Base-by-base conservation (phyloP, 2,329 filamentous ascomycete genomes). In the Aschersonia sp. region DNA sequence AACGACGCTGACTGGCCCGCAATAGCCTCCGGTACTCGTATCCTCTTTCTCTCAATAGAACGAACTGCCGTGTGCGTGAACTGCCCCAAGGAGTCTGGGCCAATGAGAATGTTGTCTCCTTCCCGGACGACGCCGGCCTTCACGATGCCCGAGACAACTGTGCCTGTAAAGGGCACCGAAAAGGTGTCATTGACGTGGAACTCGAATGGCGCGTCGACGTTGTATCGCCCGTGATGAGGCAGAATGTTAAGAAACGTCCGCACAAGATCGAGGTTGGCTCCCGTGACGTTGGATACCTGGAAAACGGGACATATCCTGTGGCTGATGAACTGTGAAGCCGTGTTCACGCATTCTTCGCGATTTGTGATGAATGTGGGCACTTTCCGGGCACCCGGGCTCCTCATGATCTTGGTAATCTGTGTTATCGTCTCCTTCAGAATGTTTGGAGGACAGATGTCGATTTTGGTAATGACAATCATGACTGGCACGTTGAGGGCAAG, bases 101-200 rank as follows among this genome's bases (percentile, higher is more conserved):
- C 92, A 30, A 98, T 79, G 39, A 95, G 73, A 5, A 98, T 82
- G 6, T 75, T 80, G 59, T 98, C 92, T n/a, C 90, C 90, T 1
- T 86, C 78, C 60, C 97, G 92, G 12, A 95, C 78, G 1, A 94
- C 81, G 1, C 90, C 85, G 1, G 82, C 79, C 58, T 94, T 94
- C 52, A 97, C 82, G 35, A 98, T 89, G 0, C 92, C 92, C 37
- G 87, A 92, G 1, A 98, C 89, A 0, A 98, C 92, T 0, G 92
- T 98, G 10, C 92, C 92, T 1, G 94, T 88, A 63, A 95, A 95
- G 2, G 92, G 92, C 5, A 98, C 92, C 0, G 89, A 96, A 72
- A 97, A 98, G 0, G 87, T 97, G 62, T 98, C 92, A 60, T 97
- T 98, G 54, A 98, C 78, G 51, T 94, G 83, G 56, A 97, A 96